Evolutionary conservation across 768 basidiomycete genomes (phyloP), one percentile per base, ranked within the genome.

Genomic region (Lentinula lateritia): DNA sequence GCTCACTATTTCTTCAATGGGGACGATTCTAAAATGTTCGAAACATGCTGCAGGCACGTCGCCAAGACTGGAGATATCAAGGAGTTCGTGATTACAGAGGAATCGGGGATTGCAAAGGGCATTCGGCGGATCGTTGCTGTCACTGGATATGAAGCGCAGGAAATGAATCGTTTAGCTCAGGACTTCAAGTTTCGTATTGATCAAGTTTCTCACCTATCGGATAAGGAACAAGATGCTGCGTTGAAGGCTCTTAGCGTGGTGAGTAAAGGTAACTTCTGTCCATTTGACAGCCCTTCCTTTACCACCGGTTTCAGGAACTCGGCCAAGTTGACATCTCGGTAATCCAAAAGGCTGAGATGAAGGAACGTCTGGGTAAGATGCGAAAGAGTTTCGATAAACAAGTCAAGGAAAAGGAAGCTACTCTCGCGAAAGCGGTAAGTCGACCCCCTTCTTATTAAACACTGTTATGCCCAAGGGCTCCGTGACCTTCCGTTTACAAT

Each of bases 41-140:
- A 50, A 38, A 53, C 20, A 35, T 16, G 28, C 34, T 18, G 4
- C 59, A 94, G 93, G 1, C 97, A 99, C 71, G 97, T 99, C 59
- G 83, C 86, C n/a, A 92, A 88, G 75, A 99, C 97, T 0, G 93
- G 95, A 16, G 93, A 95, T 67, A 98, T 99, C 82, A 95, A 96
- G 75, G 90, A 93, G 70, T 90, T 99, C 71, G 88, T 95, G 34
- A 90, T 99, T 63, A 89, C 84, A 5, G 97, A 98, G 69, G 97
- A 98, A 73, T 92, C 92, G 4, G 95, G 95, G 38, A 98, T 98
- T 67, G 97, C 97, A 6, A 98, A 98, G 78, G 97, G 97, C 43
- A 96, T 98, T 65, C 89, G 97, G 54, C 86, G 97, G 41, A 88
- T 99, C 61, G 88, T 91, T 53, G 97, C 94, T 41, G 88, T 99